These are phyloP conservation scores for Hanseniaspora pseudoguilliermondii DNA, from an alignment of 805 yeast species.

Conservation along the genomic window DNA sequence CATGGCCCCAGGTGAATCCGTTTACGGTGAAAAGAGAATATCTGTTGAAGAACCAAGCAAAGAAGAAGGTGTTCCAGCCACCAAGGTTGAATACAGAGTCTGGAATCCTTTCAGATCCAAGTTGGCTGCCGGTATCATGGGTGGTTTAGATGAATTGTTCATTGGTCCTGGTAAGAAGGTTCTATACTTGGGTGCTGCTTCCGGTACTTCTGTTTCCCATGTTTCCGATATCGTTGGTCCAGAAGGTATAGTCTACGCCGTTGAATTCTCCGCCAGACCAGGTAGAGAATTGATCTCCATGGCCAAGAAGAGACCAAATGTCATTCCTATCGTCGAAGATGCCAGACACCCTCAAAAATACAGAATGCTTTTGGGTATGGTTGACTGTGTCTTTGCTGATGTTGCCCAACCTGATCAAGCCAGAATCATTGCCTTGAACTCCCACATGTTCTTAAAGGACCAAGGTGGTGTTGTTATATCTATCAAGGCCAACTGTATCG, in stretches of 20 bases:
- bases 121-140: slow-evolving; percentile 99
- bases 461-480: slow-evolving; percentile 98
- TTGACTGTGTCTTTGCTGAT: slow-evolving; percentile 96
- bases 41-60: slow-evolving; percentile 83
- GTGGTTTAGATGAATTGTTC: slow-evolving; percentile 96
- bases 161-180: slow-evolving; percentile 98
- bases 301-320: slow-evolving; percentile 99
- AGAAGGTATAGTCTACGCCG: slow-evolving; percentile 97
- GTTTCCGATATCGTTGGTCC: slow-evolving; percentile 98
- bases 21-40: slow-evolving; percentile 95
- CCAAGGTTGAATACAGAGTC: slow-evolving; percentile 96
- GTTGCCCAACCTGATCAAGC: slow-evolving; percentile 99
- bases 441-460: slow-evolving; percentile 95
- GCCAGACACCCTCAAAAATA: slow-evolving; percentile 99
- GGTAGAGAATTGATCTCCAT: slow-evolving; percentile 97
- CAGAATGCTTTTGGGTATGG: slow-evolving; percentile 98
- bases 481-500: slow-evolving; percentile 99
- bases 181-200: slow-evolving; percentile 95
- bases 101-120: slow-evolving; percentile 99
- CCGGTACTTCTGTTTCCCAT: slow-evolving; percentile 97
- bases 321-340: slow-evolving; percentile 96
- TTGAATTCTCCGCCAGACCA: slow-evolving; percentile 98
- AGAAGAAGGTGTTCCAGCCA: slow-evolving; percentile 77
- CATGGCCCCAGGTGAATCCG: slow-evolving; percentile 96
- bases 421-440: slow-evolving; percentile 95